phyloP scores from a whole-genome alignment of 345 rosid species.

The Euphorbia pulcherrima region DNA sequence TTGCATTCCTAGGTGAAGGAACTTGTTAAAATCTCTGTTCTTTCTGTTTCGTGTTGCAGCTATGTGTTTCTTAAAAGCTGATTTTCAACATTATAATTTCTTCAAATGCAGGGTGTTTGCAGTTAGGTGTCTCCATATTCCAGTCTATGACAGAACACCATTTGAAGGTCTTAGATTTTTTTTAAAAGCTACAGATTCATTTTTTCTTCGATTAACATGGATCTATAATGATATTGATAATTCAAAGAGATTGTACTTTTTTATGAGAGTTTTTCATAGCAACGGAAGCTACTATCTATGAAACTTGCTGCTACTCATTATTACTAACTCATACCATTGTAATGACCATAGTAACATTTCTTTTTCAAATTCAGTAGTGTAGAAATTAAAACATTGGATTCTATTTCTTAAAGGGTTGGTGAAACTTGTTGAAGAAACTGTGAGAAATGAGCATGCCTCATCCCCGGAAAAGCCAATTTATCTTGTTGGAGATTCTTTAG shows the following conservation, averaged over 20 bases:
- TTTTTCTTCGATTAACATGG: background rate
- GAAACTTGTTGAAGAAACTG: constrained; percentile 55
- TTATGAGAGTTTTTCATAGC: background rate
- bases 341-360: background rate
- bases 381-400: background rate
- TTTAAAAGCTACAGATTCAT: background rate
- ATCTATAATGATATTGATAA: background rate
- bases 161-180: constrained; percentile 46
- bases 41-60: background rate
- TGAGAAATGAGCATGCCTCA: constrained; percentile 47
- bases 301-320: background rate
- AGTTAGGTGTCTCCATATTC: constrained; percentile 81
- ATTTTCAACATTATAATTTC: background rate
- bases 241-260: background rate
- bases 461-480: constrained; percentile 68
- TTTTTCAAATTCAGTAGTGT: too few species aligned
- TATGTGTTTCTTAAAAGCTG: background rate
- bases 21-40: background rate
- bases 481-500: constrained; percentile 83
- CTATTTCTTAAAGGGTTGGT: constrained; percentile 45
- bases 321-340: background rate
- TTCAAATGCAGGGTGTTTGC: constrained; percentile 63
- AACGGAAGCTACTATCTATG: background rate
- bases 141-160: constrained; percentile 65
- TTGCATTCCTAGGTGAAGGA: background rate